Conservation (phyloP, 805 yeast species). For the Vanderwaltozyma polyspora region DNA sequence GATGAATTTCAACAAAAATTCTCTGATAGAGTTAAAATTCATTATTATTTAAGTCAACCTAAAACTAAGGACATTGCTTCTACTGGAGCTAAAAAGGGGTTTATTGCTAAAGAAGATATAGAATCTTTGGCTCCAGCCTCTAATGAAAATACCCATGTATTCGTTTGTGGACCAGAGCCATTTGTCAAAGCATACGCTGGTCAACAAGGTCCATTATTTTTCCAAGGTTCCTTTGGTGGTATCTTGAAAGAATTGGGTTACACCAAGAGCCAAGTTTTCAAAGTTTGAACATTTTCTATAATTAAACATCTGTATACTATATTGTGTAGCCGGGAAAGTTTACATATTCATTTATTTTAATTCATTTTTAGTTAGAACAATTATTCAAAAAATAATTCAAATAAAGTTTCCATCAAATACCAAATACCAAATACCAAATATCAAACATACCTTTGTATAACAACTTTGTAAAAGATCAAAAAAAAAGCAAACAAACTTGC, state of each 20-base stretch:
- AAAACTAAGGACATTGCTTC: constrained; percentile 13
- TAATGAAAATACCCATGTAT: constrained; percentile 58
- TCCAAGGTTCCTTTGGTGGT: constrained; percentile 92
- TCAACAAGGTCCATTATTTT: constrained; percentile 67
- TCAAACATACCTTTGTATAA: no score
- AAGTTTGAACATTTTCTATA: no score
- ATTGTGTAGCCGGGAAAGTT: no score
- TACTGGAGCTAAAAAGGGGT: constrained; percentile 58
- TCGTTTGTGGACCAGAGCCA: constrained; percentile 93
- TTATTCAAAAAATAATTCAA: no score
- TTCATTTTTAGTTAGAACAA: no score
- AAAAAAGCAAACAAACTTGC: no score
- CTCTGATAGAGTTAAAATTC: constrained; percentile 68
- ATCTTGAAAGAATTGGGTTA: constrained; percentile 78
- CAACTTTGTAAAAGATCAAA: no score
- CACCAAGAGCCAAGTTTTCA: constrained; percentile 78
- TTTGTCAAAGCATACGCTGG: constrained; percentile 84
- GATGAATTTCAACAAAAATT: constrained; percentile 43
- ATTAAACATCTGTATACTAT: no score
- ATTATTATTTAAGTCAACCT: constrained; percentile 67
- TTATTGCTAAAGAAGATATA: constrained; percentile 65
- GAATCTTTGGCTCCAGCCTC: constrained; percentile 50
- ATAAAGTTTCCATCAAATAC: no score
- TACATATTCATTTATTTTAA: no score
- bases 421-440: no score